Base-by-base conservation (phyloP, 2,329 filamentous ascomycete genomes). In the Trichoderma afroharzianum region DNA sequence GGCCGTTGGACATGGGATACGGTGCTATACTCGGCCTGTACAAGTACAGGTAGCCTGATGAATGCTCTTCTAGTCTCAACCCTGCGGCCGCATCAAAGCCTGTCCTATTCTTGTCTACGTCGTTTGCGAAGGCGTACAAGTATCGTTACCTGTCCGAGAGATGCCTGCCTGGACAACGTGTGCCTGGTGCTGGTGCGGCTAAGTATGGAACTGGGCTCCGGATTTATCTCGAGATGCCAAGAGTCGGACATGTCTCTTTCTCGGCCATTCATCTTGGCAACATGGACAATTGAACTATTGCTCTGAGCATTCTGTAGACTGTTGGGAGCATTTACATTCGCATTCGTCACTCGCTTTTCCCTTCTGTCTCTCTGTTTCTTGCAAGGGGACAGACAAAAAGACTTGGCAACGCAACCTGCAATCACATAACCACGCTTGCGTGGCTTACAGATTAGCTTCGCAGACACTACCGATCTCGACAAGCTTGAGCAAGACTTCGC, bases 71-170 rank as follows among this genome's bases (percentile, higher is more conserved):
- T 47, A 39, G 39, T 30, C 32, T 30, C 21, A 28, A 7, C 30
- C 43, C 39, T 61, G 66, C 57, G 66, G 66, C 66, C 66, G 66
- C 66, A 69, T 53, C 12, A 18, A 33, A 18, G 36, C 39, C 57
- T 61, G 39, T 8, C 39, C 30, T 39, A 11, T 39, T n/a, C 21
- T 8, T 9, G 43, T 24, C 58, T n/a, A 11, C 14, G n/a, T 50
- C n/a, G 43, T 28, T 26, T 26, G 21, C n/a, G 33, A 28, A 33
- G 57, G 66, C 32, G 24, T 28, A 36, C 39, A 26, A 33, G n/a
- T 33, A 57, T 21, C 8, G 57, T 32, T 32, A 33, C 28, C n/a
- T n/a, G 36, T 47, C 47, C 61, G 36, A 28, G 33, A 11, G 18
- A 59, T n/a, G 28, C 57, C 28, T 59, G 57, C 28, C 61, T 47